Base-by-base conservation (phyloP, 2,329 filamentous ascomycete species). In the Clonostachys solani region DNA sequence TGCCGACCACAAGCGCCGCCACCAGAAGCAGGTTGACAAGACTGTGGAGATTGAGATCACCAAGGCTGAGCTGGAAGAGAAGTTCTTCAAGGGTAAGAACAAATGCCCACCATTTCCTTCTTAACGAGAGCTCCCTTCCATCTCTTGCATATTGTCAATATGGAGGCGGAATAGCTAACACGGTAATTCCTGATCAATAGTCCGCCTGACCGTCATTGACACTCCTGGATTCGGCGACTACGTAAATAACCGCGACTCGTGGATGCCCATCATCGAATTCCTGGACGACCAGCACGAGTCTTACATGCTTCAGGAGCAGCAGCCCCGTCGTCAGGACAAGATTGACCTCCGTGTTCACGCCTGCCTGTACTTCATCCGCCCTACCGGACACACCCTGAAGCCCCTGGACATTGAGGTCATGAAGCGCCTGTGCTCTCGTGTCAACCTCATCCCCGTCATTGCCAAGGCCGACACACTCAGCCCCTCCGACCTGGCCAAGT, bases 181-280 rank as follows among this genome's bases (percentile, higher is more conserved):
- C 13, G 46, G 34, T 23, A 45, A 44, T 35, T 38, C 47, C 42
- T 50, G 47, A 41, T 35, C 37, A 29, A 46, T 64, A 97, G 94
- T 99, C 68, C 94, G 94, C 67, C 77, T 99, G 65, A 99, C 94
- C 55, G 94, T 99, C 64, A 99, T 99, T 68, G 94, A 99, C 71
- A 99, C 94, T 54, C 94, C 94, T 62, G 94, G 94, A 60, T 99
- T 99, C 66, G 94, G 94, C 71, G 94, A 99, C 82, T 99, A 99
- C 67, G 94, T 99, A 70, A 99, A 99, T 87, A 99, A 99, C 83
- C 89, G 92, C 66, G 94, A 99, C 73, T 97, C 94, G 54, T 99
- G 94, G 94, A 95, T 96, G 82, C 94, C 94, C 68, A 97, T 99
- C 67, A 97, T 99, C 72, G 94, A 99, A 74, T 99, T 99, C 79